Conservation (phyloP, 495 filamentous ascomycete species). For the Penicillium coffeae region DNA sequence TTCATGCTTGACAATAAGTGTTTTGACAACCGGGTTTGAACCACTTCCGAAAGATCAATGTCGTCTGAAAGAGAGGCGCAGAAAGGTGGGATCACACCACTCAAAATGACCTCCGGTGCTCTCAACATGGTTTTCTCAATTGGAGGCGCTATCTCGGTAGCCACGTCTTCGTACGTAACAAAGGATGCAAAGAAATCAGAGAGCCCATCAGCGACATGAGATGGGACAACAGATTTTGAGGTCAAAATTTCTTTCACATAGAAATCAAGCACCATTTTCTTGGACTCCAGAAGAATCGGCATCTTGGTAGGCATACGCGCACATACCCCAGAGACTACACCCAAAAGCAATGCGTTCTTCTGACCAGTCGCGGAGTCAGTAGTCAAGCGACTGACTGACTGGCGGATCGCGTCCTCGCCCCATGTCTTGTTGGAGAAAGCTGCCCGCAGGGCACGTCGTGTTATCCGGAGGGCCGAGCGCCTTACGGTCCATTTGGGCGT, state of each 20-base stretch:
- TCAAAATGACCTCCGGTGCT: constrained; percentile 83
- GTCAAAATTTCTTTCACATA: constrained; percentile 82
- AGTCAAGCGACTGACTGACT: constrained; percentile 62
- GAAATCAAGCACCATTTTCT: constrained; percentile 70
- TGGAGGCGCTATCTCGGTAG: constrained; percentile 69
- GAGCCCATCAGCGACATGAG: constrained; percentile 67
- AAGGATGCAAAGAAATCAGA: constrained; percentile 81
- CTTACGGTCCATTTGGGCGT: constrained; percentile 55
- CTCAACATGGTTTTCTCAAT: constrained; percentile 85
- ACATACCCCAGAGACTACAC: constrained; percentile 81
- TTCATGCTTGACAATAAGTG: constrained; percentile 84
- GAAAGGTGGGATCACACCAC: constrained; percentile 67
- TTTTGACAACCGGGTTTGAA: constrained; percentile 69
- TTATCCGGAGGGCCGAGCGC: constrained; percentile 64
- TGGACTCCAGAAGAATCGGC: constrained; percentile 56
- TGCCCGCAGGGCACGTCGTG: constrained; percentile 67
- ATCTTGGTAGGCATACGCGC: constrained; percentile 59
- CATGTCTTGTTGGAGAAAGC: constrained; percentile 57
- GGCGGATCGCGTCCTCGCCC: constrained; percentile 56
- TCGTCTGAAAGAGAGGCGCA: constrained; percentile 61
- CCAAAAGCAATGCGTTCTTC: constrained; percentile 72
- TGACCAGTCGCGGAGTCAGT: constrained; percentile 55
- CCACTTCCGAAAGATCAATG: constrained; percentile 71
- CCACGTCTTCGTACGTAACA: constrained; percentile 68
- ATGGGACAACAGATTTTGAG: constrained; percentile 66